A percentile compares a stretch with the other conserved stretches of the same genome.
Conservation (phyloP, 2,329 filamentous ascomycete genomes). For the Lasiodiplodia theobromae region DNA sequence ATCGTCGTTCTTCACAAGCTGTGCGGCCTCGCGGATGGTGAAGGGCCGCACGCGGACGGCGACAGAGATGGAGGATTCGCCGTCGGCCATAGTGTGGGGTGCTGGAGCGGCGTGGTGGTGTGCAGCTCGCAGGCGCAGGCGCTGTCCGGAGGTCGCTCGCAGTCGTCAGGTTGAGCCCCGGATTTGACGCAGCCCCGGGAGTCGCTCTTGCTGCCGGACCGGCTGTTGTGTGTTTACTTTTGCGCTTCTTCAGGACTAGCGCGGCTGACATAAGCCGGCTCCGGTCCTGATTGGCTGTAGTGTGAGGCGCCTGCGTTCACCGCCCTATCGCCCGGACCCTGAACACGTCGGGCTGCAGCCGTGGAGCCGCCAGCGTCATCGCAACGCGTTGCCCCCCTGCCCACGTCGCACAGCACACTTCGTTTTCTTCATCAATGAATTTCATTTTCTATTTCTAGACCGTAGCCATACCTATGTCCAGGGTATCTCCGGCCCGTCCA, state of each 20-base stretch:
- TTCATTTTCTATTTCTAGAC: slow-evolving; percentile 8
- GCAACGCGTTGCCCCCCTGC: neutral
- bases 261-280: neutral
- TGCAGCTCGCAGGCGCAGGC: slow-evolving; percentile 14
- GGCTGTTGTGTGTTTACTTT: slow-evolving; percentile 14
- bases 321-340: slow-evolving; percentile 16
- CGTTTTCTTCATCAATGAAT: neutral
- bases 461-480: slow-evolving; percentile 12
- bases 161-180: slow-evolving; percentile 20
- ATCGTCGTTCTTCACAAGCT: slow-evolving; percentile 82
- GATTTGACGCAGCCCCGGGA: slow-evolving; percentile 8
- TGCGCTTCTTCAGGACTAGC: neutral
- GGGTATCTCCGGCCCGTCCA: slow-evolving; percentile 20
- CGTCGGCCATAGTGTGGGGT: slow-evolving; percentile 39
- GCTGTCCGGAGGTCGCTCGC: slow-evolving; percentile 21
- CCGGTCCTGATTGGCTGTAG: slow-evolving; percentile 4
- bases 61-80: slow-evolving; percentile 59
- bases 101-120: slow-evolving; percentile 23
- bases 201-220: neutral
- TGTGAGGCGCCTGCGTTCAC: neutral
- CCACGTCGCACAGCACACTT: slow-evolving; percentile 10
- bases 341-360: slow-evolving; percentile 10
- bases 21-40: slow-evolving; percentile 90
- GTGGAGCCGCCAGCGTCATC: slow-evolving; percentile 24
- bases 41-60: slow-evolving; percentile 70